Base-by-base conservation (phyloP, 306 rosid species). In the Castanospermum australe region DNA sequence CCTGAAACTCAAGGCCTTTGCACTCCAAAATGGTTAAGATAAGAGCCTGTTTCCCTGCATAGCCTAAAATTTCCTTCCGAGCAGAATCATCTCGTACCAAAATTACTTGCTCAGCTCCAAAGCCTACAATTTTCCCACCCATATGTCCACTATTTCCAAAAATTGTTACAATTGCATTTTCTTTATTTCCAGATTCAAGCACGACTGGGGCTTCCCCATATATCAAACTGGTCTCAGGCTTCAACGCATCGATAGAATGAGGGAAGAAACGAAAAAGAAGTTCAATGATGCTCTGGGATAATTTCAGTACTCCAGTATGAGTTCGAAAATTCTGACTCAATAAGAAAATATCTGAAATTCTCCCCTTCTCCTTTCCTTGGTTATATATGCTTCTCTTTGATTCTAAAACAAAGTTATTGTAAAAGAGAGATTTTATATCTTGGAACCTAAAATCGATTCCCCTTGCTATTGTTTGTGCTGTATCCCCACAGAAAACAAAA, bases 1-100 rank as follows among this genome's bases (percentile, higher is more conserved):
- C 97, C 97, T 93, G 96, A 81, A 93, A 93, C 38, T 93, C 96
- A 32, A 93, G 97, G n/a, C 97, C 97, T 65, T 92, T 92, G 79
- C 97, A 92, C 81, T 92, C 96, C 47, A 92, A 33, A 36, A 90
- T 80, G 4, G 97, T 92, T 60, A 92, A 76, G 11, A 92, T 88
- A 83, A 92, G 96, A 79, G 97, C 96, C 8, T 90, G 87, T 72
- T 92, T 90, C 41, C 93, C 97, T 32, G 89, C 91, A 65, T 75
- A 45, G 2, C 47, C 79, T 7, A 79, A 42, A 48, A 92, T 69
- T 55, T 88, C 91, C 10, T 79, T 78, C 18, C 89, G 84, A 9
- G 87, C 84, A 36, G 14, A 32, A 48, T 88, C 97, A 77, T 93
- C 94, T 2, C 96, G 90, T 20, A 93, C 96, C 88, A 93, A 83